A percentile compares a stretch with the other conserved stretches of the same genome.
Conservation (phyloP, 495 filamentous ascomycete genomes). For the Staphylotrichum tortipilum region DNA sequence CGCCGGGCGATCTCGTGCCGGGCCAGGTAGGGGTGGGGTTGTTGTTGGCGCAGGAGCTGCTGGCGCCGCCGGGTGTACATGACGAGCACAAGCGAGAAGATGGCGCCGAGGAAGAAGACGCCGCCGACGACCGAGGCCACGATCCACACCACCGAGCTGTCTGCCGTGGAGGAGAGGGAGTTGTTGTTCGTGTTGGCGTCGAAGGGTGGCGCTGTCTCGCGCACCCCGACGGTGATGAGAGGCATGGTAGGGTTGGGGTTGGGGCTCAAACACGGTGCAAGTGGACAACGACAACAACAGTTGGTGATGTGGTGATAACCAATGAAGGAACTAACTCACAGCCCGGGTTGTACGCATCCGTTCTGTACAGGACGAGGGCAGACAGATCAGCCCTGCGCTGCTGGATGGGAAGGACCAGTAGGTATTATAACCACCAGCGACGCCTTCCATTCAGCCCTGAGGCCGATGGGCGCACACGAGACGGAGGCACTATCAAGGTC, state of each 20-base stretch:
- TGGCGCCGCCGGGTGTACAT: conserved; percentile 19
- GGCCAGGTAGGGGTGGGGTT: conserved; percentile 15
- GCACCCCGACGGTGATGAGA: background rate
- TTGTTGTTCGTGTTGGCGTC: background rate
- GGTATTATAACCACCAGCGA: background rate
- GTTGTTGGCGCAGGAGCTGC: conserved; percentile 5
- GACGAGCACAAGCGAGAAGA: conserved; percentile 18
- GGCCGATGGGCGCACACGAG: too few relatives aligned
- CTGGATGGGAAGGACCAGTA: too few relatives aligned
- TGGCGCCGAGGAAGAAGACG: conserved; percentile 19
- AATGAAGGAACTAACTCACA: too few relatives aligned
- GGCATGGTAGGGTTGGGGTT: too few relatives aligned
- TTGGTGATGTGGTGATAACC: too few relatives aligned
- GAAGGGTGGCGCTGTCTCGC: background rate
- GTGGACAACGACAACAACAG: too few relatives aligned
- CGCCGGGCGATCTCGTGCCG: conserved; percentile 12
- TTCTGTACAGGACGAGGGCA: too few relatives aligned
- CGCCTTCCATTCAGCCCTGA: too few relatives aligned
- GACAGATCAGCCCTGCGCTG: too few relatives aligned
- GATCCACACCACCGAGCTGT: conserved; percentile 20
- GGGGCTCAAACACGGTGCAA: too few relatives aligned
- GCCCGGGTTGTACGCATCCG: too few relatives aligned
- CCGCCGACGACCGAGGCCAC: conserved; percentile 23
- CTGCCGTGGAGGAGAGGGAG: background rate
- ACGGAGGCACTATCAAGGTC: too few relatives aligned